These are phyloP conservation scores for Phytophthora macrochlamydospora DNA, from an alignment of 352 stramenopile genomes.

Conservation along the genomic window DNA sequence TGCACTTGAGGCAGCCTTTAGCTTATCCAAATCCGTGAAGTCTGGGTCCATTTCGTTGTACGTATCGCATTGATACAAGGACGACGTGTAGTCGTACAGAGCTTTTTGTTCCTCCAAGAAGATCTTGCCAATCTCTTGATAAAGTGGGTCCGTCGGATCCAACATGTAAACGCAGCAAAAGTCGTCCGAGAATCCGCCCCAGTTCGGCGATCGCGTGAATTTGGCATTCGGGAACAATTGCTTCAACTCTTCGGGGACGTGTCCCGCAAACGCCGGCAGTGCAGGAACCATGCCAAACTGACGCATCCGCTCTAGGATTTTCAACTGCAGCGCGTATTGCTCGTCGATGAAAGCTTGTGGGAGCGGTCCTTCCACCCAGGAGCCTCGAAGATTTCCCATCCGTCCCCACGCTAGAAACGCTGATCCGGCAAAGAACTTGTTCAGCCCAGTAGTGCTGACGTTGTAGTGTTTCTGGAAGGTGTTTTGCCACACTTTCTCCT, in stretches of 20 bases:
- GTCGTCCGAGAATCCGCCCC: slow-evolving; percentile 78
- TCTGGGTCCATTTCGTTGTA: slow-evolving; percentile 87
- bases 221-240: slow-evolving; percentile 72
- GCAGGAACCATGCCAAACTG: slow-evolving; percentile 90
- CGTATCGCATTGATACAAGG: slow-evolving; percentile 80
- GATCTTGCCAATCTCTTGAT: slow-evolving; percentile 73
- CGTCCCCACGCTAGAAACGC: slow-evolving; percentile 91
- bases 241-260: slow-evolving; percentile 88
- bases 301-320: slow-evolving; percentile 86
- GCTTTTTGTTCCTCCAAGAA: slow-evolving; percentile 76
- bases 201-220: slow-evolving; percentile 82
- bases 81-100: slow-evolving; percentile 77
- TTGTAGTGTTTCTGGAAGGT: slow-evolving; percentile 87
- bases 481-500: slow-evolving; percentile 90
- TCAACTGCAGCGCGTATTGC: slow-evolving; percentile 76
- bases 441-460: slow-evolving; percentile 69
- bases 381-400: slow-evolving; percentile 90
- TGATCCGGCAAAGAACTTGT: slow-evolving; percentile 90
- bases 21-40: slow-evolving; percentile 50
- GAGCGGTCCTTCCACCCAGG: slow-evolving; percentile 83
- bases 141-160: slow-evolving; percentile 81
- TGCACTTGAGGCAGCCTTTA: slow-evolving; percentile 60
- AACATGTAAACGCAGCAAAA: slow-evolving; percentile 89
- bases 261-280: slow-evolving; percentile 88
- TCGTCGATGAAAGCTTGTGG: slow-evolving; percentile 86